phyloP scores from a whole-genome alignment of 129 eudicot genomes.

The Calendula officinalis region DNA sequence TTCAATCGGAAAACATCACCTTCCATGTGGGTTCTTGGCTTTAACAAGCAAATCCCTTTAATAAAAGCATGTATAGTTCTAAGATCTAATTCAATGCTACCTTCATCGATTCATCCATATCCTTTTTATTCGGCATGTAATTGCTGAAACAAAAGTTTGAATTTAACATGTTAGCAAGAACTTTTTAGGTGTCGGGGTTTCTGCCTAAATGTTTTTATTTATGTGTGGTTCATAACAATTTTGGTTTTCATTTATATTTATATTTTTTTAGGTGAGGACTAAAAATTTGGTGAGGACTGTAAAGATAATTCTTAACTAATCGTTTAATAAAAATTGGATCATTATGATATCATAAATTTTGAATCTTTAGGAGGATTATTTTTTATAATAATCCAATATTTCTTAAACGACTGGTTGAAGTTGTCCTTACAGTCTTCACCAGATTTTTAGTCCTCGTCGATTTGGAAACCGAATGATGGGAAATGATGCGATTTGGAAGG shows the following conservation, averaged over 20 bases:
- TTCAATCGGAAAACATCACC: conserved; percentile 4
- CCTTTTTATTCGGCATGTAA: background rate
- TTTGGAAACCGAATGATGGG: too few species aligned
- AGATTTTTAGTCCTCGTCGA: too few species aligned
- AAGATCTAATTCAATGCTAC: conserved; percentile 4
- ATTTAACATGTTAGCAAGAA: conserved; percentile 2
- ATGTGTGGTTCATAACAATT: background rate
- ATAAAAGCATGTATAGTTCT: conserved; percentile 16
- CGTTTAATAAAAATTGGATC: too few species aligned
- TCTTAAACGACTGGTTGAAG: too few species aligned
- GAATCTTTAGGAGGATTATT: too few species aligned
- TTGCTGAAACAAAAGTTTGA: background rate
- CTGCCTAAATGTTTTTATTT: background rate
- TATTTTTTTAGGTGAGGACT: too few species aligned
- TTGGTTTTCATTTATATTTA: background rate
- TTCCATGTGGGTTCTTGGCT: conserved; percentile 32
- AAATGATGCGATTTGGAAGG: too few species aligned
- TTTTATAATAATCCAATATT: too few species aligned
- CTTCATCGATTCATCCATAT: conserved; percentile 6
- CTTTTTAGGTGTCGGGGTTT: conserved; percentile 7
- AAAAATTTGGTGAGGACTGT: too few species aligned
- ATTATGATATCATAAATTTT: too few species aligned
- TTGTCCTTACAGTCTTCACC: too few species aligned
- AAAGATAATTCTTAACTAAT: too few species aligned
- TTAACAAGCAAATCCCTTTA: conserved; percentile 18